Percentiles rank a stretch among this genome's conserved stretches.
These are phyloP conservation scores for Lachancea waltii DNA, from an alignment of 805 yeast genomes.

Conservation along the genomic window DNA sequence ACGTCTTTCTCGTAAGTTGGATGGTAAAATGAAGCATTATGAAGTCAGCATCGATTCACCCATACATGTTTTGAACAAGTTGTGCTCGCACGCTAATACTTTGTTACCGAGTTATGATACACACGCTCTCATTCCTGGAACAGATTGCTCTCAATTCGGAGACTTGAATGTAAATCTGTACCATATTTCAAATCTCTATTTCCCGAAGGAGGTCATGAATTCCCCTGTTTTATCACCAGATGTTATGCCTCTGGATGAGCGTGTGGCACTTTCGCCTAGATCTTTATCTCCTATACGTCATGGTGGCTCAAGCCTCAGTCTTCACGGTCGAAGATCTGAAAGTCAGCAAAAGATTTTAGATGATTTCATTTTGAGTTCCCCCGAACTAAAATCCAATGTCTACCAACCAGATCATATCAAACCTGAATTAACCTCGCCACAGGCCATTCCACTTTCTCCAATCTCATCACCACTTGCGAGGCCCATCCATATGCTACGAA, in stretches of 20 bases:
- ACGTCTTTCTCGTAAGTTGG: conserved; percentile 63
- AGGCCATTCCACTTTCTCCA: conserved; percentile 56
- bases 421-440: conserved; percentile 50
- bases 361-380: conserved; percentile 18
- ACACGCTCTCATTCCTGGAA: conserved; percentile 14
- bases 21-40: conserved; percentile 75
- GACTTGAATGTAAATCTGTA: conserved; percentile 18
- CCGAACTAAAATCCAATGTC: conserved; percentile 39
- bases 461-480: conserved; percentile 39
- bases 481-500: conserved; percentile 49
- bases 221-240: conserved; percentile 53
- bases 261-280: conserved; percentile 12
- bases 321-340: conserved; percentile 1
- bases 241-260: conserved; percentile 41
- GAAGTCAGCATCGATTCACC: conserved; percentile 96
- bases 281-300: conserved; percentile 11
- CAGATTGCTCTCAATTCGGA: conserved; percentile 16
- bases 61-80: conserved; percentile 67
- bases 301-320: conserved; percentile 5
- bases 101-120: conserved; percentile 64
- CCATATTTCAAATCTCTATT: conserved; percentile 36
- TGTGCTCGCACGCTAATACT: conserved; percentile 77
- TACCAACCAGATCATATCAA: conserved; percentile 49
- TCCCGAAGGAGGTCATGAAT: conserved; percentile 34
- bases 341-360: conserved; percentile 1